Conservation (phyloP, 129 eudicot species). For the Flaveria brownii region DNA sequence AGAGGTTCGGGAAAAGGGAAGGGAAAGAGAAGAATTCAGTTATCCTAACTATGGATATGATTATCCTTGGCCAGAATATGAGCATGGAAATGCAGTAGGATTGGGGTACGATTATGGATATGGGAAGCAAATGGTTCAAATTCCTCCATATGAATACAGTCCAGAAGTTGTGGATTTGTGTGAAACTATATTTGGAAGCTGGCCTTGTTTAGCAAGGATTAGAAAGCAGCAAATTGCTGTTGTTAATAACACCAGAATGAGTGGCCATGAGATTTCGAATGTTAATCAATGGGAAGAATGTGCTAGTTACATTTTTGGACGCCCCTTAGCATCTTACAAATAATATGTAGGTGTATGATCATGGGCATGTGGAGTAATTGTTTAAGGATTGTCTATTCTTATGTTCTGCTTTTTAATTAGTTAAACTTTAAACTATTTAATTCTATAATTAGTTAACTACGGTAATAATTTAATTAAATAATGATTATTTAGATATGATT, state of each 20-base stretch:
- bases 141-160: slow-evolving; percentile 52
- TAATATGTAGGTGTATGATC: no score
- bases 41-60: slow-evolving; percentile 35
- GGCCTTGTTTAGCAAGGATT: slow-evolving; percentile 75
- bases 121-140: slow-evolving; percentile 42
- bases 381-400: no score
- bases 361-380: no score
- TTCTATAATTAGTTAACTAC: no score
- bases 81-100: slow-evolving; percentile 34
- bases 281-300: slow-evolving; percentile 50
- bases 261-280: slow-evolving; percentile 11
- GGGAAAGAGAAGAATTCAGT: slow-evolving; percentile 20
- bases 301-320: slow-evolving; percentile 64
- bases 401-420: no score
- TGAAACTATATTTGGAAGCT: slow-evolving; percentile 74
- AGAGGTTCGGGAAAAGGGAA: neutral
- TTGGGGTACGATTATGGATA: slow-evolving; percentile 40
- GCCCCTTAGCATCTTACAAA: slow-evolving; percentile 32
- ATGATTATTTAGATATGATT: no score
- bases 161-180: slow-evolving; percentile 68
- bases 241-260: neutral
- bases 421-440: no score
- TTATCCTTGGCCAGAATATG: slow-evolving; percentile 45
- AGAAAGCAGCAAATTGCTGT: slow-evolving; percentile 28
- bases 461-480: no score